Evolutionary conservation across 257 asterid species (phyloP), one percentile per base, ranked within the genome.

Genomic region (Dorcoceras hygrometricum): DNA sequence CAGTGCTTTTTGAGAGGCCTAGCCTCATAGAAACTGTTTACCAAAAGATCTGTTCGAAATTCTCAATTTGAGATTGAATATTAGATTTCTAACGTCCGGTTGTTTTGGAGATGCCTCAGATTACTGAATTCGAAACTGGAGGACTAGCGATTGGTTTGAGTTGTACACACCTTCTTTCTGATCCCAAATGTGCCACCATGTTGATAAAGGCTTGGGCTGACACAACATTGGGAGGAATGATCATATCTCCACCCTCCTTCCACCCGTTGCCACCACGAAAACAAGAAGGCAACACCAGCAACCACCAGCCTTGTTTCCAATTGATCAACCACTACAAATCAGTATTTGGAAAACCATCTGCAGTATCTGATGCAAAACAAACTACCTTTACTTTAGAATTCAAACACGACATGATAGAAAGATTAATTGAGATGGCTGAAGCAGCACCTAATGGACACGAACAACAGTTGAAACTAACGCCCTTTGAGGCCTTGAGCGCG

Each of bases 111-210:
- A 27, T 59, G 14, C 3, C 73, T 72, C 78, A 87, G 90, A 66
- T 84, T 25, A 82, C 90, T 18, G 94, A 83, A 71, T 86, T 86
- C 39, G 83, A 80, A 69, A 76, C 72, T 14, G 90, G 88, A 23
- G 86, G 88, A n/a, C n/a, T 84, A 19, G 88, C 94, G 6, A 75
- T 86, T 62, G 94, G 89, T n/a, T 77, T 83, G 78, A 83, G 94
- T 81, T 83, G 89, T 72, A 67, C 78, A 16, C 88, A 82, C 65
- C 78, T 87, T 59, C 80, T 87, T 31, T 80, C 79, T 8, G 95
- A 84, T 75, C 86, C 87, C 46, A 66, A 53, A 9, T 66, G 76
- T 54, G 84, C 82, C 46, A 77, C 84, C 36, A 71, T 72, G 80
- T 65, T 84, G 73, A 72, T 84, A 69, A 82, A 76, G 65, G 84